Evolutionary conservation across 441 rosid genomes (phyloP).

Genomic region (Eutrema salsugineum): DNA sequence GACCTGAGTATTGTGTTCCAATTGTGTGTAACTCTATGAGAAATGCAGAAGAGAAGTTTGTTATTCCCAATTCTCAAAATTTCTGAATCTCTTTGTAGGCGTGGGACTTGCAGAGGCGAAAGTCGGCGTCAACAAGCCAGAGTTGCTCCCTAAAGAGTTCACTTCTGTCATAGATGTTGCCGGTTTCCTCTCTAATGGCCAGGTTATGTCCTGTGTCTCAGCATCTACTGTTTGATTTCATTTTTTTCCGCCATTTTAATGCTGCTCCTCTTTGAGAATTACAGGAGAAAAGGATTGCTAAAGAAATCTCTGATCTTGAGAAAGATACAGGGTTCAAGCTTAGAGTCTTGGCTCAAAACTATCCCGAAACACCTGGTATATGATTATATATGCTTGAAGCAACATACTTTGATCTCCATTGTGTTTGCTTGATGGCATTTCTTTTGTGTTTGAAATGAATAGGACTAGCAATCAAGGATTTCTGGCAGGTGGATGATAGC

Average conservation of each 20-base stretch:
- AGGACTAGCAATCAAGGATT: constrained; percentile 81
- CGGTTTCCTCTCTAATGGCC: constrained; percentile 91
- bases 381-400: not conserved
- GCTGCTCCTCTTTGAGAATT: not conserved
- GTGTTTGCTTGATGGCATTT: not conserved
- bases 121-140: constrained; percentile 91
- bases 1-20: too few relatives aligned
- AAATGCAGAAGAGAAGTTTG: too few relatives aligned
- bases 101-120: constrained; percentile 68
- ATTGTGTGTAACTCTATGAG: too few relatives aligned
- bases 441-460: constrained; percentile 20
- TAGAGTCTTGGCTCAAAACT: constrained; percentile 84
- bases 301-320: constrained; percentile 67
- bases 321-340: constrained; percentile 79
- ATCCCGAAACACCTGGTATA: constrained; percentile 89
- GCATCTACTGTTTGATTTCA: too few relatives aligned
- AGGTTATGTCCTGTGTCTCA: constrained; percentile 33
- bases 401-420: not conserved
- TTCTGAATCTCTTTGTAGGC: constrained; percentile 31
- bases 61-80: not conserved
- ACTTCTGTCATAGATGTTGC: constrained; percentile 87
- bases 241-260: not conserved
- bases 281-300: not conserved
- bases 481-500: constrained; percentile 84
- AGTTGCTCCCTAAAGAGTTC: constrained; percentile 83